Base-by-base conservation (phyloP, 2,329 filamentous ascomycete genomes). In the Arthrobotrys sinensis region DNA sequence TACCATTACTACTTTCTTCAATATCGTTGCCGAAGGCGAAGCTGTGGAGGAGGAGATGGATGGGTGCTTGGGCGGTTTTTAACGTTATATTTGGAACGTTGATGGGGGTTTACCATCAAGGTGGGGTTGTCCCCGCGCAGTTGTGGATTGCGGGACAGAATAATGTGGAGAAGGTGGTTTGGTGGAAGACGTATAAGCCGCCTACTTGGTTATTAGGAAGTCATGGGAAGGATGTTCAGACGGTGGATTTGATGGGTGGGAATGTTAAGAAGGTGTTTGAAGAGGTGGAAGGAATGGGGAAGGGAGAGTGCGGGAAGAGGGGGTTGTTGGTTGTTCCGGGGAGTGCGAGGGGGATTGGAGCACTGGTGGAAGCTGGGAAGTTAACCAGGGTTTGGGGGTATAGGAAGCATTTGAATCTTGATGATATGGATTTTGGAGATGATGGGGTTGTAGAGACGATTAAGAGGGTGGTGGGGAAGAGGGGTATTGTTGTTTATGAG, bases 171-270 rank as follows among this genome's bases (percentile, higher is more conserved):
- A 85, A 85, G 4, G 85, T 87, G 14, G 84, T 87, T 71, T 88
- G 87, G 87, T 88, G 87, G 87, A 88, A 88, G 79, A 88, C 87
- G 2, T 88, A 88, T 80, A 86, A 86, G 7, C 87, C 87, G 1
- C 87, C 87, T 2, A 83, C 84, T 7, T 88, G 87, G 86, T 82
- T 88, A 12, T 83, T 88, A 4, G 87, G 86, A 19, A 82, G 84
- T 4, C 82, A 83, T 45, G 82, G 81, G 38, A 82, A 24, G 10
- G 63, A 67, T 0, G 34, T 79, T 4, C 64, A 53, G 79, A 87
- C 86, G 1, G 82, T 82, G 11, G 86, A 88, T 79, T 81, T 88
- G 28, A 88, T 88, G 86, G 87, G 87, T 24, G 84, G 86, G 4
- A 82, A 85, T 1, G 84, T 85, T 11, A 76, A 81, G 3, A 83